Conservation (phyloP, 257 asterid species). For the Solanum ahanhuiri region DNA sequence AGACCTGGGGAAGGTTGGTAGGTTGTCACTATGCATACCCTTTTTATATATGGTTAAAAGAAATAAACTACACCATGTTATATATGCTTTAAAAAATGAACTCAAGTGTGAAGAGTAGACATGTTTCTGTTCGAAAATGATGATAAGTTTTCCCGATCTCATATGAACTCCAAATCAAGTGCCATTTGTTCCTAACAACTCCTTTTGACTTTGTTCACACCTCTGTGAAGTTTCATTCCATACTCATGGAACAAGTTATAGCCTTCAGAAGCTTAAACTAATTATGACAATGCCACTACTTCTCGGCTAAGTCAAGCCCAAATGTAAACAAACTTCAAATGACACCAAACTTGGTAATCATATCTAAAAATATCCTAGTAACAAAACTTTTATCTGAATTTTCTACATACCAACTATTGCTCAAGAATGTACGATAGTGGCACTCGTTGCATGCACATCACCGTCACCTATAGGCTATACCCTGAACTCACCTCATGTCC, state of each 20-base stretch:
- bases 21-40: neutral
- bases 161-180: neutral
- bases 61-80: neutral
- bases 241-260: neutral
- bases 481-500: neutral
- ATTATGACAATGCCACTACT: neutral
- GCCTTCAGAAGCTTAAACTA: neutral
- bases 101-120: neutral
- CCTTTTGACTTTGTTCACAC: neutral
- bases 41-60: neutral
- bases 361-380: neutral
- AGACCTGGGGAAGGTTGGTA: accelerated
- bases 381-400: neutral
- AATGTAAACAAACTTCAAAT: neutral
- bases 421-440: neutral
- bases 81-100: neutral
- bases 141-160: neutral
- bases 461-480: neutral
- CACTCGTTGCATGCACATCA: neutral
- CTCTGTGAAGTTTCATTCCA: neutral
- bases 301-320: neutral
- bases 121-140: neutral
- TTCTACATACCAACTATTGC: neutral
- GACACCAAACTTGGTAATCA: neutral
- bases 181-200: neutral